Evolutionary conservation across 202 grass and related monocot genomes (phyloP), one percentile per base, ranked within the genome.

Genomic region (Setaria viridis): DNA sequence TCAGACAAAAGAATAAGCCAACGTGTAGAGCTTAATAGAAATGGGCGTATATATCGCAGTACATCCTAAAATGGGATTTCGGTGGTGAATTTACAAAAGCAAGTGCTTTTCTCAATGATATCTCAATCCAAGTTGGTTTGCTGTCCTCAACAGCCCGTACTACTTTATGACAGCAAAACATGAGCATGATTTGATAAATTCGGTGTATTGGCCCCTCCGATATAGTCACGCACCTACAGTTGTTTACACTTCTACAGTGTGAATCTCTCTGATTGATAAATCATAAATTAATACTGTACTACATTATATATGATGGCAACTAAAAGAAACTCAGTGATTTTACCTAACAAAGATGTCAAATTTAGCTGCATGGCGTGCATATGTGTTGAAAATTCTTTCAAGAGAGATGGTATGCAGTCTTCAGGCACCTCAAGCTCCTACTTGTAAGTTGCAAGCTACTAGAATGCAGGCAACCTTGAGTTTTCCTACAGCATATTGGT

Each of bases 401-500:
- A 42, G 54, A 88, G 19, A 91, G 76, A 47, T 20, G 76, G 55
- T 86, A 91, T 69, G 80, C 51, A 93, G 75, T 53, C 87, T 80
- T 94, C 80, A 16, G 87, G 85, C 64, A 93, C 82, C 76, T 90
- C 48, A 15, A 88, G 53, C 49, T 83, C 91, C 48, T 87, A 69
- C 20, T 87, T 76, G 77, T 76, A 88, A 80, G 79, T 89, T 76
- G 80, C 82, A 86, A 85, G 84, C 74, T 60, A 94, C 74, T 54
- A 93, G 70, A 72, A 86, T 86, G n/a, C 77, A 87, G 57, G 88
- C 85, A 90, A 41, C 39, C 6, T 41, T 41, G 35, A 37, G 21
- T 91, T 97, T 87, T 91, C 73, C 25, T 80, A 71, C 15, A 91
- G 50, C 35, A 90, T 82, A 67, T 88, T 89, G 6, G 11, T 48